Evolutionary conservation across 1,139 yeast species (phyloP), one percentile per base, ranked within the genome.

Genomic region (Nadsonia commutata): DNA sequence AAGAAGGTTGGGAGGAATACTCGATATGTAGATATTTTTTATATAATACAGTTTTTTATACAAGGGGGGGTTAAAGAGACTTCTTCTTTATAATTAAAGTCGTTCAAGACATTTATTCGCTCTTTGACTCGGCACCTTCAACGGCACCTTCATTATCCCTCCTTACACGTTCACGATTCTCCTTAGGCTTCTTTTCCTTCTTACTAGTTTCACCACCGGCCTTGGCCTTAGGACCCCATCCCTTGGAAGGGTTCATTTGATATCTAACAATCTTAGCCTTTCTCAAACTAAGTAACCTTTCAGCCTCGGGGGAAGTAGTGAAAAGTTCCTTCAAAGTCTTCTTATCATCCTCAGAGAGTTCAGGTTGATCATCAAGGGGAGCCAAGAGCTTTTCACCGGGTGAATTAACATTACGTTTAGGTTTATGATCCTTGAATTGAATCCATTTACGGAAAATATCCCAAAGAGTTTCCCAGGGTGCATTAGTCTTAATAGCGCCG

Each of bases 151-250:
- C 31, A 23, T 11, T 11, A 11, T 23, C 31, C n/a, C 31, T n/a
- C n/a, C 31, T 23, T 23, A 11, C 31, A 23, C 13, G n/a, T n/a
- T n/a, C n/a, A n/a, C n/a, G n/a, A n/a, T 27, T 9, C 16, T 16
- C 16, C 13, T 27, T 27, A 16, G 33, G 13, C 16, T 40, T 18
- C 19, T 40, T 16, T 33, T 31, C 33, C 20, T 39, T 39, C 18
- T 39, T 39, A 5, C n/a, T 16, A 13, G 33, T 11, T 3, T 27
- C 33, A 27, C 33, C 33, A 27, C 33, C 33, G 9, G 66, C 65
- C 40, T 54, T 53, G 1, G 94, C 76, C 64, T 82, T 84, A 36
- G 96, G 98, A 0, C 98, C 98, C 98, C 98, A 90, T 58, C 83
- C 80, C 60, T 81, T 84, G 1, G 84, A 74, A 11, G 98, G 98